phyloP scores from a whole-genome alignment of 2,329 filamentous ascomycete species.

The Fusarium sp. region DNA sequence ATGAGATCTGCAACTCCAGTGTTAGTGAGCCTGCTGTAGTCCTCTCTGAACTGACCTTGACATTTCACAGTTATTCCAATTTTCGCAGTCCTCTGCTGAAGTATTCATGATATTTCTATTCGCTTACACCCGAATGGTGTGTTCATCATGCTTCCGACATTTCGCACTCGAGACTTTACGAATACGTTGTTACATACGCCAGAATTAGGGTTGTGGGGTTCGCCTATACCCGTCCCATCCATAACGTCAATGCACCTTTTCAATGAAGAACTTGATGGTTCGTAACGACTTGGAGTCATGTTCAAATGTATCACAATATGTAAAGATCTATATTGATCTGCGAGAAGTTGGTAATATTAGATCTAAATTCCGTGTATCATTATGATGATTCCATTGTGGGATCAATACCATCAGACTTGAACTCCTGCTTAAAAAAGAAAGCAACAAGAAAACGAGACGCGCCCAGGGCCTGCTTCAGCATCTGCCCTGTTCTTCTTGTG shows the following conservation, averaged over 20 bases:
- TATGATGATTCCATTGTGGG: neutral
- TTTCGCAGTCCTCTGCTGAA: fast-evolving
- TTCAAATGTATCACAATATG: neutral
- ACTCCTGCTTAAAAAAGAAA: neutral
- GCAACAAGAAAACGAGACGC: fast-evolving
- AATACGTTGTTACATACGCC: neutral
- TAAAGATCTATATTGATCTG: neutral
- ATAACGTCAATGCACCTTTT: neutral
- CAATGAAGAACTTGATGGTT: neutral
- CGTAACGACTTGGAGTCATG: too few relatives aligned
- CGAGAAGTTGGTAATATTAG: neutral
- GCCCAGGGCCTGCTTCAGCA: neutral
- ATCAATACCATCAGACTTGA: neutral
- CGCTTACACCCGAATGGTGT: fast-evolving
- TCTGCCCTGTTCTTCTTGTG: too few relatives aligned
- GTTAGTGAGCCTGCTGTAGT: neutral
- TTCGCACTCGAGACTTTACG: neutral
- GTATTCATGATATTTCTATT: fast-evolving
- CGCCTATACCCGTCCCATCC: neutral
- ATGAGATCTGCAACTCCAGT: too few relatives aligned
- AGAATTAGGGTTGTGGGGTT: neutral
- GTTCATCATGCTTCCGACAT: fast-evolving
- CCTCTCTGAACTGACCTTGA: neutral
- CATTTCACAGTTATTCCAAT: fast-evolving
- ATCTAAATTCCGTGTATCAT: neutral